Percentiles rank a stretch among this genome's conserved stretches.
phyloP scores from a whole-genome alignment of 306 rosid genomes.

The Prunus armeniaca region DNA sequence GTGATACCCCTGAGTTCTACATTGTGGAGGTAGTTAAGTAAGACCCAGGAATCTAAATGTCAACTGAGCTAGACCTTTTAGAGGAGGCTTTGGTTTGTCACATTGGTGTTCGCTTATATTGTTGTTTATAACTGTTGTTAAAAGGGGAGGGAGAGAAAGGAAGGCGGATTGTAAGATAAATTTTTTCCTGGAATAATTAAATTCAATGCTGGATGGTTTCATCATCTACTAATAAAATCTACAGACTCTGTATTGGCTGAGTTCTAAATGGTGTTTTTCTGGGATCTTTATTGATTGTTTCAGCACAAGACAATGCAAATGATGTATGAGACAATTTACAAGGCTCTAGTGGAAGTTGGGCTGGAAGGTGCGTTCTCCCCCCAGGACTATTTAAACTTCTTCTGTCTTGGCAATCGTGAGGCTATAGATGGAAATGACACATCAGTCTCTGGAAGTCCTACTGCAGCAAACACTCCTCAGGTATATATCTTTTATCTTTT shows the following conservation, averaged over 20 bases:
- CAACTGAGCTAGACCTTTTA: background rate
- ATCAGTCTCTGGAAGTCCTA: constrained; percentile 46
- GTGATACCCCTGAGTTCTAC: background rate
- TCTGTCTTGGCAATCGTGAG: constrained; percentile 97
- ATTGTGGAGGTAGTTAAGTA: background rate
- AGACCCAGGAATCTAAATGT: background rate
- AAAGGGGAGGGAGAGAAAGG: background rate
- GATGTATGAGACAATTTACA: constrained; percentile 91
- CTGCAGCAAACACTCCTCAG: constrained; percentile 73
- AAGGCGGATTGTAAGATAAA: background rate
- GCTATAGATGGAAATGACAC: constrained; percentile 41
- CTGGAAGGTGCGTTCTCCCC: constrained; percentile 78
- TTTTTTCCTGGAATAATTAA: background rate
- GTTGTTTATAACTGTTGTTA: background rate
- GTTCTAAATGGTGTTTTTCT: constrained; percentile 13
- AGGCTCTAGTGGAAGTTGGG: constrained; percentile 83
- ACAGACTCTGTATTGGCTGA: background rate
- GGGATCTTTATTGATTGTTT: constrained; percentile 19
- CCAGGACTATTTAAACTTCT: constrained; percentile 91
- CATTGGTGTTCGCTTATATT: background rate
- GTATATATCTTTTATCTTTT: constrained; percentile 27
- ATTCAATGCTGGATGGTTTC: background rate
- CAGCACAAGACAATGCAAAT: constrained; percentile 98
- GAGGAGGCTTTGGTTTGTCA: background rate
- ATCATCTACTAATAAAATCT: background rate